Evolutionary conservation across 805 yeast species (phyloP), one percentile per base, ranked within the genome.

Genomic region (Cyberlindnera petersonii): DNA sequence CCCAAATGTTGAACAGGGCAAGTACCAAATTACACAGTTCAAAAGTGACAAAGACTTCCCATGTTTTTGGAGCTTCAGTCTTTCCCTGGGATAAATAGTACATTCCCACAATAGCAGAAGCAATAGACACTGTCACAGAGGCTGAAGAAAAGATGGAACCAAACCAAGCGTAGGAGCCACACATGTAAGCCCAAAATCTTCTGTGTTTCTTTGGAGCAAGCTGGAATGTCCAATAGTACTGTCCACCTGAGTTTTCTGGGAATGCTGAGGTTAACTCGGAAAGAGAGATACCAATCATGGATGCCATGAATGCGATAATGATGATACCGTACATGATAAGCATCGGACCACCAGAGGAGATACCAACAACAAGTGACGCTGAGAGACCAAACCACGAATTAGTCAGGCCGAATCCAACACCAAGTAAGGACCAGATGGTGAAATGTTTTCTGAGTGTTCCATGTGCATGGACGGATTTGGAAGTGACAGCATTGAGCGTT

Each of bases 121-220:
- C 79, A 28, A 77, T 62, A 3, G 81, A 66, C 23, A 79, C 57
- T 6, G 78, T 71, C 14, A 75, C 75, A 1, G 82, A 74, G 6
- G 84, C 80, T 36, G 75, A 68, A 9, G 84, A 76, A 58, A 79
- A 79, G 14, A 79, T 63, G 3, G 83, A 58, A 9, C 84, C 83
- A 24, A 74, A 71, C 72, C 77, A 75, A 24, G 80, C 81, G 44
- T 75, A 66, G 16, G 79, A 68, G n/a, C 83, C 85, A 46, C 79
- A 74, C 60, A 69, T 47, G 50, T 71, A 79, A 8, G 79, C 72
- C 51, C 63, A 58, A 40, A 72, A 70, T 13, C 58, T 39, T 38
- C 52, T 56, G 44, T 46, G 47, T 17, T 51, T 55, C 42, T 61
- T 64, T 17, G 78, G 79, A 6, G 80, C 75, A 37, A 76, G 56